Evolutionary conservation across 2,329 filamentous ascomycete genomes (phyloP), one percentile per base, ranked within the genome.

Genomic region (Annulohypoxylon truncatum): DNA sequence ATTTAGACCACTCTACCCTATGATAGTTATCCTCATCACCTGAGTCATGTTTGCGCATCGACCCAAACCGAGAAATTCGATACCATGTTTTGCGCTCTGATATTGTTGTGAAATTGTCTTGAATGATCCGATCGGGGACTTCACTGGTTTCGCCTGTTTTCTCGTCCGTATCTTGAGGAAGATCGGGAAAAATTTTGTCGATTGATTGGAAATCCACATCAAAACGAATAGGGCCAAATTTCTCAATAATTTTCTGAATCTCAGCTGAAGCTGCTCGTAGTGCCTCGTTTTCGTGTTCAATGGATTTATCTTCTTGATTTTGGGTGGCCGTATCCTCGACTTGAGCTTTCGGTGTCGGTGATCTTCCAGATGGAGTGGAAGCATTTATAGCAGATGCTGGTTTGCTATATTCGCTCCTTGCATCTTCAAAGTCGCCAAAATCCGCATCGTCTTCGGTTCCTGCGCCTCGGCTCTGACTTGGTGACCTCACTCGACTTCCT

Each of bases 31-130:
- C 86, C 52, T 88, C 85, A 47, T 88, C 83, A 42, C 85, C 87
- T 2, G 78, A 77, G 58, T 88, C 81, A 69, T 90, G 83, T 63
- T 84, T 85, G 4, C 87, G 81, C 70, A 84, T 82, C 0, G 88
- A 87, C 2, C 87, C 89, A 59, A 82, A 83, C 4, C 89, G 83
- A 6, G 89, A 89, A 15, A 90, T 77, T 18, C 87, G 86, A 69
- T 90, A 90, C 89, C 89, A 91, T 6, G 82, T 82, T 71, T 87
- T 89, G 51, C 89, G 86, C 75, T 90, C 84, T 2, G 84, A 84
- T 2, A 84, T 83, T 2, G 82, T 80, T 3, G 79, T 79, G 64
- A 89, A 89, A 26, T 80, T 85, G 73, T 89, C 86, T 28, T 75
- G 76, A 15, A 86, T 79, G 46, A 85, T 74, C 28, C 79, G 76